Percentiles rank a stretch among this genome's conserved stretches.
phyloP scores from a whole-genome alignment of 352 stramenopile species.

The Labyrinthula sp. region DNA sequence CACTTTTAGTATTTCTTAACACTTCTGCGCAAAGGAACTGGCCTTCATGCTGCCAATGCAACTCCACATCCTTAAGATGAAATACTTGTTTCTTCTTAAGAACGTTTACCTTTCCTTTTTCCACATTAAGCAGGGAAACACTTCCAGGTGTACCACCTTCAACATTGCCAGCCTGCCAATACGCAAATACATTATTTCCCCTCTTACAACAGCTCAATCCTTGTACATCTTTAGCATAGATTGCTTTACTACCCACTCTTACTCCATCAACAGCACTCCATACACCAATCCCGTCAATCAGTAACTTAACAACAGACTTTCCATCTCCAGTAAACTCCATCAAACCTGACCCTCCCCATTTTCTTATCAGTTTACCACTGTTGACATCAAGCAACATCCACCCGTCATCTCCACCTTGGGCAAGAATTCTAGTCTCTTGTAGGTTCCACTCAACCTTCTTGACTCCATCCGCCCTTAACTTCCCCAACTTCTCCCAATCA shows the following conservation, averaged over 20 bases:
- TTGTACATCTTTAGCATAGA: conserved; percentile 70
- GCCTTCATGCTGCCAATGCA: conserved; percentile 86
- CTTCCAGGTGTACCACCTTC: conserved; percentile 76
- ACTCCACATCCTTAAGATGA: conserved; percentile 72
- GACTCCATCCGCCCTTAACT: conserved; percentile 79
- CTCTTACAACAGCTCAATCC: conserved; percentile 94
- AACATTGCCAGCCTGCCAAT: conserved; percentile 85
- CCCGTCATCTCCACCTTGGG: conserved; percentile 60
- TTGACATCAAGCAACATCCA: conserved; percentile 81
- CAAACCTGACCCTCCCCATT: conserved; percentile 13
- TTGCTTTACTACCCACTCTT: conserved; percentile 87
- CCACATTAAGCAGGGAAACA: conserved; percentile 74
- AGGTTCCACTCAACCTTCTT: conserved; percentile 77
- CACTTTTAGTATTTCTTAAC: conserved; percentile 58
- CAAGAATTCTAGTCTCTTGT: conserved; percentile 88
- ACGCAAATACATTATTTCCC: conserved; percentile 67
- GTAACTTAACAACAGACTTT: conserved; percentile 14
- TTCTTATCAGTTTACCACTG: conserved; percentile 36
- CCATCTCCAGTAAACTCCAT: conserved; percentile 17
- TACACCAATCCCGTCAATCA: conserved; percentile 50
- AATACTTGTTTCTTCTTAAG: conserved; percentile 79
- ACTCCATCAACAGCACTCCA: conserved; percentile 87
- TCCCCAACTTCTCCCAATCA: conserved; percentile 86
- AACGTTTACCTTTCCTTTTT: conserved; percentile 35
- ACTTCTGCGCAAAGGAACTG: conserved; percentile 71